A percentile compares a stretch with the other conserved stretches of the same genome.
phyloP scores from a whole-genome alignment of 1,284 basidiomycete species.

The Ceratobasidium sp. region DNA sequence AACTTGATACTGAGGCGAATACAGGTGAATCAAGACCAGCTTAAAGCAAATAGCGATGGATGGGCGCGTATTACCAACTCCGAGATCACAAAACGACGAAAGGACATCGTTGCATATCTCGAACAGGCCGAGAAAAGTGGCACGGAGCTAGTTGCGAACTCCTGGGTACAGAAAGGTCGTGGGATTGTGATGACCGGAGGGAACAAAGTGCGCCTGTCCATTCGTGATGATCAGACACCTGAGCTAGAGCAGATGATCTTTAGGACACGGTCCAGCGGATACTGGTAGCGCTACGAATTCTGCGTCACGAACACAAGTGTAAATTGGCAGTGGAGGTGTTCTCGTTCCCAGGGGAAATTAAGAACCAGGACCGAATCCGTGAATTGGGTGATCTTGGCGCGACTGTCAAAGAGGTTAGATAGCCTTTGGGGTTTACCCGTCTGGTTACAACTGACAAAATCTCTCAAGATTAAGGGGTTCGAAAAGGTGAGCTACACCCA shows the following conservation, averaged over 20 bases:
- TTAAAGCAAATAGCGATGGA: conserved; percentile 47
- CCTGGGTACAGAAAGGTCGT: conserved; percentile 43
- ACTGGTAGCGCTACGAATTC: conserved; percentile 49
- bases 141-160: conserved; percentile 45
- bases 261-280: conserved; percentile 52
- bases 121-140: conserved; percentile 45
- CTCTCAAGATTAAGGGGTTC: conserved; percentile 44
- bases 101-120: conserved; percentile 48
- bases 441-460: conserved; percentile 8
- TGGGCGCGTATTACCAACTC: conserved; percentile 48
- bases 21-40: conserved; percentile 51
- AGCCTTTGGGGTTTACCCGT: not conserved
- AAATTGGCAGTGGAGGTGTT: conserved; percentile 53
- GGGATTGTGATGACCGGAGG: conserved; percentile 54
- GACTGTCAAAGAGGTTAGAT: conserved; percentile 45
- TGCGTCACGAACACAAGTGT: conserved; percentile 48
- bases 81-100: conserved; percentile 47
- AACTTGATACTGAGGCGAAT: conserved; percentile 38
- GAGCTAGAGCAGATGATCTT: not conserved
- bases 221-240: not conserved
- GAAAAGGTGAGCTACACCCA: conserved; percentile 26
- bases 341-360: conserved; percentile 53
- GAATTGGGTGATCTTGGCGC: conserved; percentile 50
- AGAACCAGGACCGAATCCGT: conserved; percentile 43
- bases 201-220: conserved; percentile 48